phyloP scores from a whole-genome alignment of 2,329 filamentous ascomycete genomes.

The Aureobasidium leucospermi region DNA sequence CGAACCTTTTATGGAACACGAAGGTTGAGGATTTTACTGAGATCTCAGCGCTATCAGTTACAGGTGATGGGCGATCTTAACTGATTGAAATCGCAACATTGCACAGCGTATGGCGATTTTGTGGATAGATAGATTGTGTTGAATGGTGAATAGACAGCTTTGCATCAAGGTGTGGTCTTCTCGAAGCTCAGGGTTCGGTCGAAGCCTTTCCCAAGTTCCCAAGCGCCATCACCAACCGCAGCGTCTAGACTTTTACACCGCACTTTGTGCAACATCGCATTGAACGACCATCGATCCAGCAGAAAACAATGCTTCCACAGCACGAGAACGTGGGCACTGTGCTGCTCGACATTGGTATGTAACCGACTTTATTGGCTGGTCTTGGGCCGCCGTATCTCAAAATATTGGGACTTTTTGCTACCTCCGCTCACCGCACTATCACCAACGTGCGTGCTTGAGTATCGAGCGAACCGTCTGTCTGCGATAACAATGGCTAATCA shows the following conservation, averaged over 20 bases:
- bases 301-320: conserved; percentile 10
- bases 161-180: neutral
- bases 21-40: neutral
- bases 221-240: neutral
- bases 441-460: neutral
- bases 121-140: neutral
- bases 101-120: neutral
- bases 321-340: conserved; percentile 27
- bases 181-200: neutral
- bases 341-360: conserved; percentile 33
- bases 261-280: neutral
- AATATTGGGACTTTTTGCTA: neutral
- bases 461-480: neutral
- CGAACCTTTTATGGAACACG: neutral
- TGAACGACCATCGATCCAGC: neutral
- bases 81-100: neutral
- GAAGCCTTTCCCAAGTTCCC: neutral
- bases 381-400: neutral
- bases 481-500: conserved; percentile 6
- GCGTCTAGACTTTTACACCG: conserved; percentile 12
- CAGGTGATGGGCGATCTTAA: too few relatives aligned
- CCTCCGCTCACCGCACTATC: neutral
- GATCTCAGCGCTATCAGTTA: too few relatives aligned
- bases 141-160: neutral
- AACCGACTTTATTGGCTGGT: neutral